Conservation (phyloP, 192 early-diverging fungal genomes). For the Backusella circina region DNA sequence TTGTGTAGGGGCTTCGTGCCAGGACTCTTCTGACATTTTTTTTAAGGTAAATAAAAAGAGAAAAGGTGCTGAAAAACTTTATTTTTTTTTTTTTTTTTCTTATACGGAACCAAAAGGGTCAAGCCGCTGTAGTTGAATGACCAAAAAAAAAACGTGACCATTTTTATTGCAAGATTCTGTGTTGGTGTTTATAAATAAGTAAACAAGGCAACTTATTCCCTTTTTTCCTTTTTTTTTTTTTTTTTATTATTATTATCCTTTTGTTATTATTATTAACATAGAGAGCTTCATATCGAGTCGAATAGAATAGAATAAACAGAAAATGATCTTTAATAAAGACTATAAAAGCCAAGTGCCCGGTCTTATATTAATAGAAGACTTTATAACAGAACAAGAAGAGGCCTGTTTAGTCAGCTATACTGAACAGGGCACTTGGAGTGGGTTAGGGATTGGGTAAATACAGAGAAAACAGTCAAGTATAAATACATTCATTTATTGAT, state of each 20-base stretch:
- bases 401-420: conserved; percentile 33
- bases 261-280: not conserved
- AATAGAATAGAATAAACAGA: not conserved
- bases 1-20: conserved; percentile 12
- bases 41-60: too few species aligned
- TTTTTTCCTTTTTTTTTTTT: not conserved
- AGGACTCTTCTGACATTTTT: conserved; percentile 8
- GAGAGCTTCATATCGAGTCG: not conserved
- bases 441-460: conserved; percentile 44
- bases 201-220: not conserved
- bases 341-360: conserved; percentile 25
- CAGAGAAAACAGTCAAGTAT: not conserved
- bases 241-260: not conserved
- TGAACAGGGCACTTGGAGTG: conserved; percentile 49
- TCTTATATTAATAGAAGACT: conserved; percentile 40
- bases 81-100: too few species aligned
- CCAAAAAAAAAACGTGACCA: not conserved
- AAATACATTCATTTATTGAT: too few species aligned
- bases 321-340: not conserved
- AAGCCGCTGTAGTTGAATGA: not conserved
- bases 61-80: not conserved
- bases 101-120: not conserved
- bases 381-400: conserved; percentile 50
- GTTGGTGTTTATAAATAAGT: not conserved
- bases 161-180: not conserved